phyloP scores from a whole-genome alignment of 1,284 basidiomycete genomes.

The Tilletia indica region DNA sequence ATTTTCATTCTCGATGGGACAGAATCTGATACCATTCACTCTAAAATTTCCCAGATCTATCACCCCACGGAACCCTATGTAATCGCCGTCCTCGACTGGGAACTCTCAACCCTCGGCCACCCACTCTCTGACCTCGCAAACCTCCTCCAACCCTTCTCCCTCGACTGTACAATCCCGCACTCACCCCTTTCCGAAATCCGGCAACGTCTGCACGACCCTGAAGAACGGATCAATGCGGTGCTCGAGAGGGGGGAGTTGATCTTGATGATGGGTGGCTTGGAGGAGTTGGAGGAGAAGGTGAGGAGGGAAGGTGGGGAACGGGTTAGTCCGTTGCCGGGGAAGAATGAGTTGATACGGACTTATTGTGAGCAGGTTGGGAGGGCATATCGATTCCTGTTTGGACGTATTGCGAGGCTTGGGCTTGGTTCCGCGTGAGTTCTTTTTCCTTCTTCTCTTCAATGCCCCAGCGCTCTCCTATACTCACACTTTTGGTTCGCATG shows the following conservation, averaged over 20 bases:
- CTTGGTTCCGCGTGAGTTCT: conserved; percentile 74
- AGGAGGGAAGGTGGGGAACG: not conserved
- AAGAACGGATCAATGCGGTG: conserved; percentile 14
- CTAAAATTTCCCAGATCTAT: conserved; percentile 63
- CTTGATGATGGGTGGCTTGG: conserved; percentile 57
- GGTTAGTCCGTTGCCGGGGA: conserved; percentile 61
- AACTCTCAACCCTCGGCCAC: conserved; percentile 71
- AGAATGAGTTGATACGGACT: conserved; percentile 72
- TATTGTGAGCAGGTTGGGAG: conserved; percentile 68
- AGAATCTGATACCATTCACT: not conserved
- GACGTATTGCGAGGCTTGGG: conserved; percentile 78
- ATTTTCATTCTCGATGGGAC: not conserved
- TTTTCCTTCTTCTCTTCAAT: not conserved
- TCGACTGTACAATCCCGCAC: conserved; percentile 24
- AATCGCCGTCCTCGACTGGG: conserved; percentile 95
- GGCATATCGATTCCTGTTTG: conserved; percentile 71
- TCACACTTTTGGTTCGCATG: no score
- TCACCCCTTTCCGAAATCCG: not conserved
- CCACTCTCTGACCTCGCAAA: conserved; percentile 85
- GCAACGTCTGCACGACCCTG: conserved; percentile 25
- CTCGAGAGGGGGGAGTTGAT: conserved; percentile 28
- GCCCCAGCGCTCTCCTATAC: not conserved
- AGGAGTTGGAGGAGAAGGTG: conserved; percentile 33
- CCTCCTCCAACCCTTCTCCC: conserved; percentile 68
- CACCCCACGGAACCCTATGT: conserved; percentile 87